phyloP scores from a whole-genome alignment of 1,284 basidiomycete genomes.

The Ustilago cynodontis region DNA sequence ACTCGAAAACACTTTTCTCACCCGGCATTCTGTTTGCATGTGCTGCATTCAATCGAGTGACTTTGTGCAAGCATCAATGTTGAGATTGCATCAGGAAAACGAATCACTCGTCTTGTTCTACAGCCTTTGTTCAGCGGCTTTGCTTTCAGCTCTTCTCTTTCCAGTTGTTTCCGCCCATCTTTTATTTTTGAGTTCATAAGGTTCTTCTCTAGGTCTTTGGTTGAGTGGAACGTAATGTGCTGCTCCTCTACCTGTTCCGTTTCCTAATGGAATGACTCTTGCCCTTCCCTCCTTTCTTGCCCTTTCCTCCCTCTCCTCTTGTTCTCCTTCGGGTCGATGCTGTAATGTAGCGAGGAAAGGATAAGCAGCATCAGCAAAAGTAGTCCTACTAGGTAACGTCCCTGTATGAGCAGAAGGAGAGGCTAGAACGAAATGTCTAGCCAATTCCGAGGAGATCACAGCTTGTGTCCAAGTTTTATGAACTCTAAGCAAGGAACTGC shows the following conservation, averaged over 20 bases:
- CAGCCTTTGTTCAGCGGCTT: constrained; percentile 6
- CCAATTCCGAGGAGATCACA: constrained; percentile 55
- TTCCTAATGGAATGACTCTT: constrained; percentile 35
- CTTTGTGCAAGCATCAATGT: not conserved
- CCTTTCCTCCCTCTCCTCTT: not conserved
- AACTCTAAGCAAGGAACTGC: constrained; percentile 15
- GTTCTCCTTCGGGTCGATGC: too few relatives aligned
- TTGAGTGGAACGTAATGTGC: constrained; percentile 23
- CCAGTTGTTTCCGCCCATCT: constrained; percentile 39
- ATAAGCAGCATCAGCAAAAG: constrained; percentile 19
- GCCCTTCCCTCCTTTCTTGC: not conserved
- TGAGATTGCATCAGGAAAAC: not conserved
- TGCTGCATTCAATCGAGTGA: not conserved
- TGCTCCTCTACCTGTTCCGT: constrained; percentile 34
- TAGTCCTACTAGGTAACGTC: constrained; percentile 15
- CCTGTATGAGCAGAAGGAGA: constrained; percentile 11
- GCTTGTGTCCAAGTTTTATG: constrained; percentile 59
- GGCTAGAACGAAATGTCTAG: constrained; percentile 62
- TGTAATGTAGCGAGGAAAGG: constrained; percentile 13
- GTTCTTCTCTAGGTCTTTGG: constrained; percentile 30
- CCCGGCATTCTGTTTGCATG: too few relatives aligned
- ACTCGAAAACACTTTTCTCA: too few relatives aligned
- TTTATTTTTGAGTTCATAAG: constrained; percentile 39
- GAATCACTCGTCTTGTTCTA: not conserved
- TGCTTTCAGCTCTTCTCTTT: constrained; percentile 19